Evolutionary conservation across 148 eudicot species (phyloP).

Genomic region (Suaeda aralocaspica): DNA sequence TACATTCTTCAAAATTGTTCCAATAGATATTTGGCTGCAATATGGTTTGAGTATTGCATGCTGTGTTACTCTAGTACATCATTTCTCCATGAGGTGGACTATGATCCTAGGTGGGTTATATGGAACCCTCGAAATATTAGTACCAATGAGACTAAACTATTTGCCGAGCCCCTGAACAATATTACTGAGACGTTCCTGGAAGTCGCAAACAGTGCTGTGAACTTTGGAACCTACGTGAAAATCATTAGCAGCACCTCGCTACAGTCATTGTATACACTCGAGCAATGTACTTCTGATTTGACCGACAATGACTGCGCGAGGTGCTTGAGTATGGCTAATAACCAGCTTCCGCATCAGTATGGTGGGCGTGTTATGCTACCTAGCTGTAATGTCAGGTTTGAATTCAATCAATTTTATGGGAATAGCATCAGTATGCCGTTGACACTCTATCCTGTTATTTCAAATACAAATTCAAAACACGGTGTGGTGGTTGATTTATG

Average conservation of each 20-base stretch:
- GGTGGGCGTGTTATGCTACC: constrained; percentile 12
- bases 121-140: neutral
- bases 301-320: constrained; percentile 2
- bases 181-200: neutral
- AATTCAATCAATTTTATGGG: constrained; percentile 6
- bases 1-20: neutral
- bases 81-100: neutral
- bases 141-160: neutral
- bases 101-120: neutral
- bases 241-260: neutral
- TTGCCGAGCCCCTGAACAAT: neutral
- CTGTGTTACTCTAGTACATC: neutral
- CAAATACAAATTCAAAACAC: too few species aligned
- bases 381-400: constrained; percentile 8
- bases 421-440: too few species aligned
- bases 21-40: neutral
- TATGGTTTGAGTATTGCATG: constrained; percentile 5
- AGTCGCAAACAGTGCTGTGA: neutral
- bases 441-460: too few species aligned
- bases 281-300: constrained; percentile 20
- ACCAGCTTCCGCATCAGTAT: neutral
- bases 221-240: neutral
- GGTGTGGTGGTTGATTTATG: too few species aligned
- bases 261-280: constrained; percentile 17
- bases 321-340: constrained; percentile 8